Base-by-base conservation (phyloP, 1,284 basidiomycete species). In the Malassezia sympodialis region DNA sequence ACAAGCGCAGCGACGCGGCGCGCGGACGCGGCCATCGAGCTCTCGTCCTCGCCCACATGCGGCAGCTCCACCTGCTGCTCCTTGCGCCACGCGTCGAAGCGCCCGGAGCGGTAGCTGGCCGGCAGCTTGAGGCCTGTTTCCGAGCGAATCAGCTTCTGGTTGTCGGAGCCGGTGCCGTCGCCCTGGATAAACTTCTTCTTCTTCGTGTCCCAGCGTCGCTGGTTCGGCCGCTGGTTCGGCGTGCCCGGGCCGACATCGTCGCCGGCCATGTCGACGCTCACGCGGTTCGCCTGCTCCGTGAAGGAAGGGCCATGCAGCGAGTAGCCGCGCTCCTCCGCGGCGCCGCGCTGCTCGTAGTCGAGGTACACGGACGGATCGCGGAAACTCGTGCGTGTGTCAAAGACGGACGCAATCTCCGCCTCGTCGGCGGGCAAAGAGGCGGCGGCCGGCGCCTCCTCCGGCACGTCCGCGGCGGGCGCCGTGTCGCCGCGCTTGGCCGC, bases 111-210 rank as follows among this genome's bases (percentile, higher is more conserved):
- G 78, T 90, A 99, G 7, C 84, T 84, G 0, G 90, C 90, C 1
- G 94, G 94, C n/a, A 99, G 79, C 45, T 87, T 83, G 14, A 84
- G 83, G 1, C 94, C 94, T 61, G 85, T 90, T 76, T 99, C 94
- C 1, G 90, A 90, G 61, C 83, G 84, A 64, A 99, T 87, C 65
- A 98, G 80, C 76, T 96, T 96, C 67, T 93, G 81, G 75, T 96
- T 96, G 75, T 96, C 90, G 4, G 88, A 83, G 4, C 91, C 90
- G 28, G 79, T 80, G 10, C 87, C 87, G 37, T 84, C 84, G 7
- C 88, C 90, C 65, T 86, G 83, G 37, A 94, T 79, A 65, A 96
- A 96, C 68, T 87, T 90, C 76, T 96, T 96, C 77, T 90, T 93
- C 78, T 93, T 96, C 66, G 87, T 86, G 76, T 96, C 91, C 94